Percentiles rank a stretch among this genome's conserved stretches.
Conservation (phyloP, 805 yeast genomes). For the Yamadazyma ubonensis region DNA sequence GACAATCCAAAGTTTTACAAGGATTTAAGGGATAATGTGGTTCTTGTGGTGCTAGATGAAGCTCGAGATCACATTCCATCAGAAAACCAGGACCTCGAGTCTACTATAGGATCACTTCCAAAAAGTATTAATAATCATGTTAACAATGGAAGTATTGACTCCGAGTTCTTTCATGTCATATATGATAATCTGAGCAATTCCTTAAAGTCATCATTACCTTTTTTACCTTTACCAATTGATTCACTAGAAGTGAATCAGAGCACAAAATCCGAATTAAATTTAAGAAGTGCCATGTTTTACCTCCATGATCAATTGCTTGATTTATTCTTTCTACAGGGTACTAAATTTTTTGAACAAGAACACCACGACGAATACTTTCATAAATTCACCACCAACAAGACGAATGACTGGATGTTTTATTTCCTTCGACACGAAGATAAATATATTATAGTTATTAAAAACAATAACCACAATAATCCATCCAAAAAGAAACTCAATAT, state of each 20-base stretch:
- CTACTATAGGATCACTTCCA: constrained; percentile 30
- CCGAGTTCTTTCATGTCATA: constrained; percentile 38
- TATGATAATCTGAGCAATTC: constrained; percentile 24
- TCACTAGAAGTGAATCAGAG: constrained; percentile 9
- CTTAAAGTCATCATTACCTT: constrained; percentile 39
- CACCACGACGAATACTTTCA: constrained; percentile 36
- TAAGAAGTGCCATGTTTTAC: constrained; percentile 32
- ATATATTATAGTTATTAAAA: constrained; percentile 35
- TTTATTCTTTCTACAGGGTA: constrained; percentile 27
- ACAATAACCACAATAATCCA: constrained; percentile 25
- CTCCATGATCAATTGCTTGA: constrained; percentile 39
- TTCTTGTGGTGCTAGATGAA: constrained; percentile 25
- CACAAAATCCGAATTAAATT: constrained; percentile 14
- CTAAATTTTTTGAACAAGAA: constrained; percentile 21
- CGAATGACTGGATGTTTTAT: constrained; percentile 44
- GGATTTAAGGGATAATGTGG: constrained; percentile 16
- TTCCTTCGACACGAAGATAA: constrained; percentile 29
- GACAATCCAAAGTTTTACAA: constrained; percentile 25
- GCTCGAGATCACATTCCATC: constrained; percentile 12
- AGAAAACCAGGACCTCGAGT: constrained; percentile 22
- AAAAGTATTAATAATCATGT: constrained; percentile 19
- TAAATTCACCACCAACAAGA: constrained; percentile 37
- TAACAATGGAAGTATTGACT: constrained; percentile 22
- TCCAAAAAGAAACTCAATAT: constrained; percentile 13
- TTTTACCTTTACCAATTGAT: constrained; percentile 23